A percentile compares a stretch with the other conserved stretches of the same genome.
phyloP scores from a whole-genome alignment of 805 yeast species.

The Barnettozyma sp. region DNA sequence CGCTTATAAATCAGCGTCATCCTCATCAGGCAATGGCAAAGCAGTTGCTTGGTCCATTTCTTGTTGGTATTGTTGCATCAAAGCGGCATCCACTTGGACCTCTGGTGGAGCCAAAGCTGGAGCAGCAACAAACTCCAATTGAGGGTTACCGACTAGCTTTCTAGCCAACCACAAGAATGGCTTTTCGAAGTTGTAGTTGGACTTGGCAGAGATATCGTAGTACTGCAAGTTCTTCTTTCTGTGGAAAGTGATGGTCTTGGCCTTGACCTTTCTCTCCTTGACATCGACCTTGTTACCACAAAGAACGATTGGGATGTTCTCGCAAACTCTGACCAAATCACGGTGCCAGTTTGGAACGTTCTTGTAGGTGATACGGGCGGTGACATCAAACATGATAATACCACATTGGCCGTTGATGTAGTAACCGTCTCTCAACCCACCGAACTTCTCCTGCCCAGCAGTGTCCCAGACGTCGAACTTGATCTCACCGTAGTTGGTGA shows the following conservation, averaged over 20 bases:
- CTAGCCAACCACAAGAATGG: conserved; percentile 99
- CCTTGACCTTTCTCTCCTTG: conserved; percentile 99
- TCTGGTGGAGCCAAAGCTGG: conserved; percentile 99
- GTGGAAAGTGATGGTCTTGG: conserved; percentile 99
- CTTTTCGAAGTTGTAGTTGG: conserved; percentile 98
- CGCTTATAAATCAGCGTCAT: conserved; percentile 91
- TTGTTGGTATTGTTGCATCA: conserved; percentile 97
- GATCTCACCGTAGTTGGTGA: conserved; percentile 97
- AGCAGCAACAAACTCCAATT: conserved; percentile 96
- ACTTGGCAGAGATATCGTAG: conserved; percentile 99
- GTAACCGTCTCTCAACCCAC: conserved; percentile 99
- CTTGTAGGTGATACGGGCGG: conserved; percentile 98
- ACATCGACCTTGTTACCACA: conserved; percentile 99
- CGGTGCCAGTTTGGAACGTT: conserved; percentile 99
- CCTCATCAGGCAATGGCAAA: conserved; percentile 99
- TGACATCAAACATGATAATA: conserved; percentile 99
- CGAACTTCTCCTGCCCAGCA: conserved; percentile 99
- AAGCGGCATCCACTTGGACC: conserved; percentile 91
- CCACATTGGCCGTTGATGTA: conserved; percentile 99
- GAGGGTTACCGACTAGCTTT: conserved; percentile 97
- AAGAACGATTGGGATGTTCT: conserved; percentile 96
- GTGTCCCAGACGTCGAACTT: conserved; percentile 99
- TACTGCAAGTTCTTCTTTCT: conserved; percentile 99
- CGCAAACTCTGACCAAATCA: conserved; percentile 99
- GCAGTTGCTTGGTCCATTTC: conserved; percentile 99